A percentile compares a stretch with the other conserved stretches of the same genome.
Evolutionary conservation across 768 basidiomycete genomes (phyloP).

Genomic region (Naganishia antarctica): DNA sequence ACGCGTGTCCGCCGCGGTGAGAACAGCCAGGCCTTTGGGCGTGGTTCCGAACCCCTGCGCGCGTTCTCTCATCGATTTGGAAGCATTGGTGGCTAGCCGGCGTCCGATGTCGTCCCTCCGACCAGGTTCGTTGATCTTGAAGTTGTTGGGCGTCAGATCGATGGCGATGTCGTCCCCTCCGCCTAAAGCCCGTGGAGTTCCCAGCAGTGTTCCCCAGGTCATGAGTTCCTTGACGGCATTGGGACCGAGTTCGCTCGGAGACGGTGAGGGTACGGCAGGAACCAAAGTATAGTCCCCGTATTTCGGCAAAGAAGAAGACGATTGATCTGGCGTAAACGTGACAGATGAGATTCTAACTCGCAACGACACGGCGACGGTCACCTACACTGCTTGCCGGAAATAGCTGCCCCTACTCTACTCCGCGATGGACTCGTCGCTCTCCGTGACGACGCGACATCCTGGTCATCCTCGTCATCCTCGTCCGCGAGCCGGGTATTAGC

Average conservation of each 20-base stretch:
- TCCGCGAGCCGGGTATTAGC: constrained; percentile 69
- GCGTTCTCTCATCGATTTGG: constrained; percentile 63
- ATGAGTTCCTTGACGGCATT: constrained; percentile 83
- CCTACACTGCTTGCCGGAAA: constrained; percentile 84
- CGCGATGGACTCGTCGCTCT: constrained; percentile 75
- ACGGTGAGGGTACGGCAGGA: constrained; percentile 79
- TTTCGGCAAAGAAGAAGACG: constrained; percentile 51
- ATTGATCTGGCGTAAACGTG: constrained; percentile 57
- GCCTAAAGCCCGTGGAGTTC: constrained; percentile 77
- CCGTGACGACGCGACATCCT: constrained; percentile 35
- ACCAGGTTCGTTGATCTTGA: constrained; percentile 72
- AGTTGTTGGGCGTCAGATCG: constrained; percentile 53
- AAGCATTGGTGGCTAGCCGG: constrained; percentile 72
- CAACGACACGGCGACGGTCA: constrained; percentile 27
- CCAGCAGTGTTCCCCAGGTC: constrained; percentile 92
- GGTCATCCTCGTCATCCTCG: constrained; percentile 60
- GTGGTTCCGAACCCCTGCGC: constrained; percentile 38
- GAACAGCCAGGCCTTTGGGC: constrained; percentile 17
- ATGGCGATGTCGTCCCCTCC: constrained; percentile 50
- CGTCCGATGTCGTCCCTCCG: constrained; percentile 75
- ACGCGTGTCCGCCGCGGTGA: background rate
- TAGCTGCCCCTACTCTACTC: constrained; percentile 86
- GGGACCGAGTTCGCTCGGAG: constrained; percentile 72
- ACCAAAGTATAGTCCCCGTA: constrained; percentile 67
- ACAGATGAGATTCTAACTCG: constrained; percentile 9